Evolutionary conservation across 805 yeast species (phyloP).

Genomic region (Komagataella kurtzmanii): DNA sequence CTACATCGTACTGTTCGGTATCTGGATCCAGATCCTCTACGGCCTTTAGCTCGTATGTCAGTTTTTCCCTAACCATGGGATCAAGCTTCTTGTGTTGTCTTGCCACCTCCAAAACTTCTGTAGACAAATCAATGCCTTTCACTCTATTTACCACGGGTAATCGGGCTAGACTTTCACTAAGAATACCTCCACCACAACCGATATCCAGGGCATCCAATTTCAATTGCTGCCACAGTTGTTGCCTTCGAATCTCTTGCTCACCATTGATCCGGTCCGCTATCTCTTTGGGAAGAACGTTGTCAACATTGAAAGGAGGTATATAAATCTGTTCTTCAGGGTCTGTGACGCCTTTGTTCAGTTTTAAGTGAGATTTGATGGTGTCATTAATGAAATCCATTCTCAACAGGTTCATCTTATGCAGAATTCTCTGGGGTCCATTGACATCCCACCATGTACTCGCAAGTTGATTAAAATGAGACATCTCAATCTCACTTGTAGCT

Average conservation of each 20-base stretch:
- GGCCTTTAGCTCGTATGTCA: conserved; percentile 47
- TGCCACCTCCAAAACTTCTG: conserved; percentile 76
- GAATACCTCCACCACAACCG: conserved; percentile 98
- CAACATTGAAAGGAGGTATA: conserved; percentile 66
- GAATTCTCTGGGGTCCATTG: conserved; percentile 81
- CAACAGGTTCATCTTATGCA: conserved; percentile 87
- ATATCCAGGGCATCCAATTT: conserved; percentile 59
- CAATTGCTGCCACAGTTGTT: conserved; percentile 19
- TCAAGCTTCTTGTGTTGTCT: conserved; percentile 51
- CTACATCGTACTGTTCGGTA: conserved; percentile 48
- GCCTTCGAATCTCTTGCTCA: conserved; percentile 37
- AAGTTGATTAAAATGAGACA: conserved; percentile 60
- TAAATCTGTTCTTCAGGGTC: conserved; percentile 34
- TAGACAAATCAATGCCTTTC: conserved; percentile 74
- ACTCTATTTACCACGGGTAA: conserved; percentile 49
- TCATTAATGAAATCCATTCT: conserved; percentile 77
- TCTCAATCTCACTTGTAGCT: not conserved
- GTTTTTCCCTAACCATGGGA: conserved; percentile 40
- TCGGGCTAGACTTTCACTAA: conserved; percentile 80
- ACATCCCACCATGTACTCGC: conserved; percentile 99
- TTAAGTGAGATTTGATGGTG: conserved; percentile 32
- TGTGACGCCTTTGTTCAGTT: conserved; percentile 24
- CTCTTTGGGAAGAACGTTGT: conserved; percentile 42
- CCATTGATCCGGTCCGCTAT: conserved; percentile 30
- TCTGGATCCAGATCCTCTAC: conserved; percentile 40